Base-by-base conservation (phyloP, 2,329 filamentous ascomycete genomes). In the Chrysoporthe deuterocubensis region DNA sequence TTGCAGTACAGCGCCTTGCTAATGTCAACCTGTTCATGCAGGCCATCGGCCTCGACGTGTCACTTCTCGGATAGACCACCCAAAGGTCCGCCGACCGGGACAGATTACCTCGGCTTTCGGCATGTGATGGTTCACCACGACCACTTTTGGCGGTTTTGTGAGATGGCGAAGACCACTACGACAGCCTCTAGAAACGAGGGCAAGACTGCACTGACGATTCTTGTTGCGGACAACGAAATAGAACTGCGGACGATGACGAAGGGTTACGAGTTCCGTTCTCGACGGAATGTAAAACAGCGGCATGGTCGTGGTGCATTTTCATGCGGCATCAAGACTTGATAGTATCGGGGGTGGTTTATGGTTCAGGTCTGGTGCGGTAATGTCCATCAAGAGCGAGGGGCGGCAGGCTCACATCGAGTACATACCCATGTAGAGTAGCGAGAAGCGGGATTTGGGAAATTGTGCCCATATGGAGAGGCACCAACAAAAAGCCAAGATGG, bases 1-100 rank as follows among this genome's bases (percentile, higher is more conserved):
- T 98, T 89, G 90, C 92, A 14, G 89, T 89, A 69, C 90, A 93
- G 76, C 90, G 95, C 69, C 84, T 97, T 67, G 90, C 91, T 68
- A 97, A 97, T 76, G 96, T 99, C 73, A 99, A 99, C 78, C 82
- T 99, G 66, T 99, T 99, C 79, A 97, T 99, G 94, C 91, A 94
- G 75, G 96, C 95, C 66, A 97, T 99, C 79, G 96, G 96, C n/a
- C 85, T 99, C 77, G 96, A 99, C 82, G 96, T 99, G 62, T 96
- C 97, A 74, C 80, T 90, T 63, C 79, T 89, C 70, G 78, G 81
- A 68, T 82, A 72, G 72, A 63, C 18, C n/a, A 44, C 59, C 64
- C 65, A 9, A 16, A 50, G 13, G 18, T 3, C 14, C 21, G 50
- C 6, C 16, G 18, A 34, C n/a, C 37, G 37, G 43, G 7, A 52